Conservation (phyloP, 2,329 filamentous ascomycete species). For the Pseudogymnoascus sp. region DNA sequence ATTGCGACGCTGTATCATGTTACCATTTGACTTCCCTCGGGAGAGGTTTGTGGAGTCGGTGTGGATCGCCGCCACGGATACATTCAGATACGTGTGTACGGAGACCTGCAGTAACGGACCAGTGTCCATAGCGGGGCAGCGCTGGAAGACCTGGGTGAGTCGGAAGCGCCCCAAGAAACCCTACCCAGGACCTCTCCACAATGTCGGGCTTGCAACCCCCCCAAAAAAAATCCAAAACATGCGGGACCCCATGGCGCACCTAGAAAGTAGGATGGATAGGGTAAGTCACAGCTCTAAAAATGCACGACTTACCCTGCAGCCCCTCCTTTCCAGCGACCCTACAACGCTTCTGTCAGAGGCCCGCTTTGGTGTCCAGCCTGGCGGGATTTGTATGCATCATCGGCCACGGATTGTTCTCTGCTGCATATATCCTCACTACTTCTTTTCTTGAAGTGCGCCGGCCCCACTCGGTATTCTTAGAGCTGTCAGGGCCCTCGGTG, state of each 20-base stretch:
- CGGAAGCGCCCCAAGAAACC: constrained; percentile 5
- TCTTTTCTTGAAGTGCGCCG: not conserved
- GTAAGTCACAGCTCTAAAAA: too few species aligned
- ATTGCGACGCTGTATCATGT: not conserved
- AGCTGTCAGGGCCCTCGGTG: not conserved
- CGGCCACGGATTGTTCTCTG: not conserved
- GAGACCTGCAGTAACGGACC: constrained; percentile 10
- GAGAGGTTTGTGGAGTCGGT: constrained; percentile 7
- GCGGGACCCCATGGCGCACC: too few species aligned
- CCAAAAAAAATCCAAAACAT: not conserved
- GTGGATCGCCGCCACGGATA: constrained; percentile 1
- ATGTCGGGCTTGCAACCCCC: not conserved
- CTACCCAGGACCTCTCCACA: too few species aligned
- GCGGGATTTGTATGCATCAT: not conserved
- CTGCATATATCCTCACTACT: not conserved
- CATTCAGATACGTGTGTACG: constrained; percentile 4
- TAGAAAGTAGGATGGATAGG: too few species aligned
- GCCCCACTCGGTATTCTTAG: not conserved
- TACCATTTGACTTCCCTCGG: constrained; percentile 4
- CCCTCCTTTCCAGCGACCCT: too few species aligned
- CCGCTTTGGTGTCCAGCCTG: not conserved
- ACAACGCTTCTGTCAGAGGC: not conserved
- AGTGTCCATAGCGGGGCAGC: constrained; percentile 8
- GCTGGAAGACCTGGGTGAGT: constrained; percentile 3
- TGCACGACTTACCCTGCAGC: too few species aligned